Evolutionary conservation across 805 yeast genomes (phyloP), one percentile per base, ranked within the genome.

Genomic region (Kluyveromyces siamensis): DNA sequence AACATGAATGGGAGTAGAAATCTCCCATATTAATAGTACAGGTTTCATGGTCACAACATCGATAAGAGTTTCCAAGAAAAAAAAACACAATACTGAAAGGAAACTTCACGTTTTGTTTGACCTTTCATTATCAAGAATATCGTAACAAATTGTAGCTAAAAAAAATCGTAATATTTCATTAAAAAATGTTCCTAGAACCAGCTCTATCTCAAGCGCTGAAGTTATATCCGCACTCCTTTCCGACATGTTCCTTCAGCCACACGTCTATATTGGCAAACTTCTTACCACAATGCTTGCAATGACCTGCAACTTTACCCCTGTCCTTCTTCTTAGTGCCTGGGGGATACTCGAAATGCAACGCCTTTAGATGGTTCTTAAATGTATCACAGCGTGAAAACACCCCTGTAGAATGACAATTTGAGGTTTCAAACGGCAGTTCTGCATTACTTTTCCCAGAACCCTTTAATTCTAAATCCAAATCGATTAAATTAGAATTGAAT

Each of bases 301-400:
- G 72, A 8, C 97, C 97, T 18, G 73, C 65, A 40, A 82, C 86
- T 46, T 77, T 75, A 18, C 68, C 65, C 53, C 97, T 75, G 57
- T 87, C 84, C 52, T 78, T 81, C 66, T 88, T 87, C 61, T 82
- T 79, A 3, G 96, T 88, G 7, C 96, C 96, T 38, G 76, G 76
- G 6, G 96, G 96, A 65, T 89, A 89, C 54, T 79, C 84, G 64
- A 89, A 89, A 62, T 89, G 97, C 52, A 89, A 75, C 1, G 96
- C 95, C 63, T 86, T 87, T 52, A 89, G 72, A 67, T 89, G 97
- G 67, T 89, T 89, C 61, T 89, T 89, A 69, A 80, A 89, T 5
- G 97, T 89, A 62, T 89, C 97, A 63, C 96, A 85, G 45, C 97
- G 74, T 11, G 89, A 81, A 59, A 89, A 89, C 30, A 85, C 81